Conservation (phyloP, 306 rosid species). For the Styphnolobium japonicum region DNA sequence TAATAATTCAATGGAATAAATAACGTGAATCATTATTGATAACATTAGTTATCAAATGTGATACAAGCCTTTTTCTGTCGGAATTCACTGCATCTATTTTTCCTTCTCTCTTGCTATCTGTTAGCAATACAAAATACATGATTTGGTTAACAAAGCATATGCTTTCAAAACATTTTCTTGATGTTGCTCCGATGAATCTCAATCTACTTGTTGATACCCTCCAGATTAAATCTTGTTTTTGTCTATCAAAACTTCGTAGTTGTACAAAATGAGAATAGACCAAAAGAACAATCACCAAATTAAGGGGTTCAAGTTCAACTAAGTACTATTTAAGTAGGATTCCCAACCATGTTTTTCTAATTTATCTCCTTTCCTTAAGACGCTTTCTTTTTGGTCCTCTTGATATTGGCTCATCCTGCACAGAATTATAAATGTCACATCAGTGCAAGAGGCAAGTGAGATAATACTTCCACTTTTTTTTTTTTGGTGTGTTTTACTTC, state of each 20-base stretch:
- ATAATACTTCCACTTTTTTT: background rate
- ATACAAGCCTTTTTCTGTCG: background rate
- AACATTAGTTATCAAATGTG: background rate
- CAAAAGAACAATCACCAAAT: background rate
- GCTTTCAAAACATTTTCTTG: background rate
- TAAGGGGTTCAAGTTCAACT: conserved; percentile 9
- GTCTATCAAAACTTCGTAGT: conserved; percentile 10
- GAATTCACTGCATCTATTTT: background rate
- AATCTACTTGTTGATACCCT: background rate
- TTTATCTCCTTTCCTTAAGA: conserved; percentile 65
- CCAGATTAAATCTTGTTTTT: background rate
- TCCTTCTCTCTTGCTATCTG: background rate
- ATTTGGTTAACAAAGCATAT: background rate
- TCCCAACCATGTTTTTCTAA: conserved; percentile 68
- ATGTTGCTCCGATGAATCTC: background rate
- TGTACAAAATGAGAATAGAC: conserved; percentile 5
- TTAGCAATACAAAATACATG: background rate
- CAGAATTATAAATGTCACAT: too few relatives aligned
- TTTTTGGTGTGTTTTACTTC: background rate
- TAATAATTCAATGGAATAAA: too few relatives aligned
- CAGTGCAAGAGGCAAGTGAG: background rate
- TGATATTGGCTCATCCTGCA: conserved; percentile 78
- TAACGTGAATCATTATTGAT: background rate
- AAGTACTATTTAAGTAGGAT: conserved; percentile 37
- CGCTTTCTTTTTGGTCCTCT: conserved; percentile 60